phyloP scores from a whole-genome alignment of 2,329 filamentous ascomycete species.

The Sporothrix protearum region DNA sequence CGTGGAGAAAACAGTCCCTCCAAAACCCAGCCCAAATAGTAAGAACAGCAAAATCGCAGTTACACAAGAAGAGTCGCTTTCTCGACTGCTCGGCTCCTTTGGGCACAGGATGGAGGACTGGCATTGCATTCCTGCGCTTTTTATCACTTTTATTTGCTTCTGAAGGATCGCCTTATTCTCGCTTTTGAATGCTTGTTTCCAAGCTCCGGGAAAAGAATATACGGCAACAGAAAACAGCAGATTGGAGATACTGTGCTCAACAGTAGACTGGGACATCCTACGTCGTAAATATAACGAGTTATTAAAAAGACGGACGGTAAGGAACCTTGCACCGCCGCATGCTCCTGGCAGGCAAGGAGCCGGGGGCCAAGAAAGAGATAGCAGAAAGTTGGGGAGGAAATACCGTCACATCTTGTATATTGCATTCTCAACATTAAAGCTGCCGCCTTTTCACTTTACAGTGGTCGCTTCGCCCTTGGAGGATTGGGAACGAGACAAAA shows the following conservation, averaged over 20 bases:
- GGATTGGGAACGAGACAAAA: neutral
- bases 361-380: neutral
- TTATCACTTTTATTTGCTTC: neutral
- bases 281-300: neutral
- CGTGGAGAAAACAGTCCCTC: neutral
- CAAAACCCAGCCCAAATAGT: neutral
- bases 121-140: neutral
- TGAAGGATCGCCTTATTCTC: neutral
- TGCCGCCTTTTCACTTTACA: neutral
- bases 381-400: neutral
- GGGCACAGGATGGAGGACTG: neutral
- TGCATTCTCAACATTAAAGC: neutral
- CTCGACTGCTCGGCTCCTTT: neutral
- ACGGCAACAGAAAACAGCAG: neutral
- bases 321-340: neutral
- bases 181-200: neutral
- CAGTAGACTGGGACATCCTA: no score
- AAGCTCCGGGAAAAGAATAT: neutral
- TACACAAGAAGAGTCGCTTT: neutral
- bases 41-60: neutral
- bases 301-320: neutral
- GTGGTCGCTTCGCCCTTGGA: neutral
- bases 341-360: neutral
- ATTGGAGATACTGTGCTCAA: no score
- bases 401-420: neutral